Percentiles rank a stretch among this genome's conserved stretches.
Evolutionary conservation across 306 rosid species (phyloP).

Genomic region (Sindora glabra): DNA sequence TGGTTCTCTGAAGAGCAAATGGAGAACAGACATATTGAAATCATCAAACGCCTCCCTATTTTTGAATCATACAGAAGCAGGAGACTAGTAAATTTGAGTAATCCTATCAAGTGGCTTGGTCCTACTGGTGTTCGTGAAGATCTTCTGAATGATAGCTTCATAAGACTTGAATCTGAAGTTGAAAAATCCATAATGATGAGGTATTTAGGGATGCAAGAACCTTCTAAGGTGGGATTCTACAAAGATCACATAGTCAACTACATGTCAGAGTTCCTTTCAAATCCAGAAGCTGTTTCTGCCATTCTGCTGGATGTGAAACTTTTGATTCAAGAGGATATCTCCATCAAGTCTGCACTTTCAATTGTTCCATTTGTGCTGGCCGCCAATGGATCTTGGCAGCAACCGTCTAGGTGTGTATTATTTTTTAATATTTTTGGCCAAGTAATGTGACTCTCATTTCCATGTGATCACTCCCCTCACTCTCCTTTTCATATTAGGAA

Average conservation of each 20-base stretch:
- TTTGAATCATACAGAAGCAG: constrained; percentile 81
- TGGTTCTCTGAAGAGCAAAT: constrained; percentile 81
- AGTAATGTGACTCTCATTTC: not conserved
- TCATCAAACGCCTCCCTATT: constrained; percentile 69
- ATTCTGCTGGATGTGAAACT: constrained; percentile 66
- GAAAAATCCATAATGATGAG: constrained; percentile 67
- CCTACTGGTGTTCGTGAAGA: constrained; percentile 66
- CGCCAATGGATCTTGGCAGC: constrained; percentile 91
- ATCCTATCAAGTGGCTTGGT: constrained; percentile 82
- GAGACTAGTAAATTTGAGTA: constrained; percentile 64
- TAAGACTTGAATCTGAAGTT: constrained; percentile 72
- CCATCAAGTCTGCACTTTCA: constrained; percentile 57
- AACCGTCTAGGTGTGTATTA: constrained; percentile 61
- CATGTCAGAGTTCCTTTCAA: constrained; percentile 60
- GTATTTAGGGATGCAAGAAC: constrained; percentile 65
- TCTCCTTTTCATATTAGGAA: too few species aligned
- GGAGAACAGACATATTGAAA: constrained; percentile 53
- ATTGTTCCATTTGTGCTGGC: constrained; percentile 68
- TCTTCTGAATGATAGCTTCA: constrained; percentile 72
- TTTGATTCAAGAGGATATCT: constrained; percentile 63
- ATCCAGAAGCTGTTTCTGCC: constrained; percentile 47
- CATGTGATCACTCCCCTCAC: too few species aligned
- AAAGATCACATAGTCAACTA: constrained; percentile 63
- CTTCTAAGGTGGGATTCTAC: constrained; percentile 71
- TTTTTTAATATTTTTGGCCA: not conserved